phyloP scores from a whole-genome alignment of 495 filamentous ascomycete genomes.

The Penicillium herquei region DNA sequence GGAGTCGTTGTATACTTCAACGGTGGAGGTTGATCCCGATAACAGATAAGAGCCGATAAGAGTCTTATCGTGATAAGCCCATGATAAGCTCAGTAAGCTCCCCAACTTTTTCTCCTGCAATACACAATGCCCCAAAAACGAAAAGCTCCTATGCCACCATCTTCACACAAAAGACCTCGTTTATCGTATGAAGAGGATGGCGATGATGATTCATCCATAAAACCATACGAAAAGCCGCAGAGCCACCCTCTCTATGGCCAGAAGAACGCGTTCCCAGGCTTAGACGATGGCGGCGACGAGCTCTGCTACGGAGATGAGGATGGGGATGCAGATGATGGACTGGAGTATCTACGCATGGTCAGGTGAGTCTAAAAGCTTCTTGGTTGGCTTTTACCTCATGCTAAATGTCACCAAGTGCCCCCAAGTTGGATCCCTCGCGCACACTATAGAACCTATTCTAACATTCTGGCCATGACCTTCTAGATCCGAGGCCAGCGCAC shows the following conservation, averaged over 20 bases:
- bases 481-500: conserved; percentile 69
- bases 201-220: conserved; percentile 12
- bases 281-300: conserved; percentile 58
- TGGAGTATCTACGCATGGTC: conserved; percentile 77
- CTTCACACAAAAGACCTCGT: conserved; percentile 29
- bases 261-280: conserved; percentile 70
- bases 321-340: conserved; percentile 53
- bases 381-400: conserved; percentile 11
- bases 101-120: conserved; percentile 13
- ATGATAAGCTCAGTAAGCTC: not conserved
- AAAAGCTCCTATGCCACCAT: conserved; percentile 23
- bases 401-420: conserved; percentile 33
- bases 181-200: conserved; percentile 28
- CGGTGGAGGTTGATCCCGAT: not conserved
- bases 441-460: not conserved
- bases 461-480: conserved; percentile 13
- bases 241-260: conserved; percentile 72
- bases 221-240: conserved; percentile 40
- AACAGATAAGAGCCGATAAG: not conserved
- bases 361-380: conserved; percentile 55
- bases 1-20: no score
- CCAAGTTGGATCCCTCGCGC: conserved; percentile 9
- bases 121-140: conserved; percentile 37
- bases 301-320: conserved; percentile 46
- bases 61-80: no score